Evolutionary conservation across 192 early-diverging fungal species (phyloP), one percentile per base, ranked within the genome.

Genomic region (Mortierella claussenii): DNA sequence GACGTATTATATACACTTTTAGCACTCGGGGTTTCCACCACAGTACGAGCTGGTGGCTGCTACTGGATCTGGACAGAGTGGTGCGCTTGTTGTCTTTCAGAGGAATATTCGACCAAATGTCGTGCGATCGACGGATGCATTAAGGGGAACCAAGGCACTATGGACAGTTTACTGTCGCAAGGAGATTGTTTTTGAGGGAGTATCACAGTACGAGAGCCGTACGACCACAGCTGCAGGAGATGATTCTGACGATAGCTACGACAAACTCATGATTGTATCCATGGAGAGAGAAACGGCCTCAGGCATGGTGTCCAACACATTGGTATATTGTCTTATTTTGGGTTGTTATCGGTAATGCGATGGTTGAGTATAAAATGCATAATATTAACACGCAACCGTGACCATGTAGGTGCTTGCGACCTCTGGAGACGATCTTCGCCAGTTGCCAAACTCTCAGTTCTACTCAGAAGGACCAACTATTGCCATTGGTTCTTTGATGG

Each of bases 391-490:
- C 46, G 30, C 28, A 23, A 17, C 36, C 23, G 51, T 37, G 42
- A 4, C 46, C 11, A 12, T 11, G 30, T 60, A 93, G 92, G 90
- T 97, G 20, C 81, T 99, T 54, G 78, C 82, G 24, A 89, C 91
- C 5, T 68, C 65, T 2, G 94, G 94, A 50, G 90, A 95, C 30
- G 95, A 97, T 51, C 73, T 98, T 30, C 80, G 85, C 23, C 92
- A 98, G 81, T 69, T 96, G 49, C 87, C 89, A 20, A 83, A 86
- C 28, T 86, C 84, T 1, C 91, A 87, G 4, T 98, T 97, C 64
- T 93, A 86, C 60, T 84, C 84, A 0, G 68, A 79, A 18, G 94
- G 91, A 0, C 87, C 92, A 7, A 96, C 96, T 0, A 79, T 99
- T n/a, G 84, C 71, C 1, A 92, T 91, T 6, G 90, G 90, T 11